A percentile compares a stretch with the other conserved stretches of the same genome.
Evolutionary conservation across 179 eudicot genomes (phyloP).

Genomic region (Vitellaria paradoxa): DNA sequence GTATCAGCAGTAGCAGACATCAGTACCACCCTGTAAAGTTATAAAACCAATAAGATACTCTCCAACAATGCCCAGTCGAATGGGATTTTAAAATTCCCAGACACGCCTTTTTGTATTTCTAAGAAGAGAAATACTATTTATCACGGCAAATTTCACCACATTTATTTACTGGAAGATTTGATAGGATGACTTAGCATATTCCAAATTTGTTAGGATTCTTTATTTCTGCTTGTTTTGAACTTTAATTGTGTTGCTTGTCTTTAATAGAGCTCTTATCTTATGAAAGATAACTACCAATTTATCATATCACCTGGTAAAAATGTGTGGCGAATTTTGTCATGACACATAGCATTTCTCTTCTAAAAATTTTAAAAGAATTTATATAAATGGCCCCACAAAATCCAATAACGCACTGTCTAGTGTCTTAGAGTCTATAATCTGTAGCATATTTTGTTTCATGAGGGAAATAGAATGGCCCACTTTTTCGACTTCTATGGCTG

Average conservation of each 20-base stretch:
- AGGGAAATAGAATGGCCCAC: background rate
- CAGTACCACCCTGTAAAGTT: constrained; percentile 72
- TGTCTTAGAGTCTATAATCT: background rate
- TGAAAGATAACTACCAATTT: too few species aligned
- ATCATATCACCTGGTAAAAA: too few species aligned
- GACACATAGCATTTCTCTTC: too few species aligned
- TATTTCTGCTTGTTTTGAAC: too few species aligned
- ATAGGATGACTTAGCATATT: too few species aligned
- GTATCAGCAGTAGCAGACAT: constrained; percentile 98
- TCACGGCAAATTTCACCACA: too few species aligned
- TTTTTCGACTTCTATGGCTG: background rate
- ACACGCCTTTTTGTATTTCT: background rate
- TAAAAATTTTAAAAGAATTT: background rate
- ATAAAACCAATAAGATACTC: constrained; percentile 4
- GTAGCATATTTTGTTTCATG: background rate
- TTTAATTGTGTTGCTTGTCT: too few species aligned
- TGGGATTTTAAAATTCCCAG: background rate
- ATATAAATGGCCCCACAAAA: background rate
- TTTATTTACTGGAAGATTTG: too few species aligned
- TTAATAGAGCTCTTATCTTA: too few species aligned
- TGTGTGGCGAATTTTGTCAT: too few species aligned
- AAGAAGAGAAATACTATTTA: too few species aligned
- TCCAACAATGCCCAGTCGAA: background rate
- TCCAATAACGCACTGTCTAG: background rate
- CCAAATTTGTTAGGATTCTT: too few species aligned